phyloP scores from a whole-genome alignment of 2,329 filamentous ascomycete species.

The Verruconis gallopava region DNA sequence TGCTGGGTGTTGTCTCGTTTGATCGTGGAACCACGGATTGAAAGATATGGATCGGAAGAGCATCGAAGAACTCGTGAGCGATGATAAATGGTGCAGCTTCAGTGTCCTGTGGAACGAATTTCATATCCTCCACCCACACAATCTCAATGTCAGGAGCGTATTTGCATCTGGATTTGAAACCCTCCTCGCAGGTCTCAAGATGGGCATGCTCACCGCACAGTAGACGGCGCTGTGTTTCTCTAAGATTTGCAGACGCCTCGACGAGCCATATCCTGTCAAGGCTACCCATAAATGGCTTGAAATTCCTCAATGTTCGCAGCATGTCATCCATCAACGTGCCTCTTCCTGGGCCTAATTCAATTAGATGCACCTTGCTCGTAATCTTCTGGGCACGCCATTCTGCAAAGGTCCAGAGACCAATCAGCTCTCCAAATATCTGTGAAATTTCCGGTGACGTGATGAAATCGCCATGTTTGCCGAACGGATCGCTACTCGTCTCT shows the following conservation, averaged over 20 bases:
- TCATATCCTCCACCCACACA: conserved; percentile 81
- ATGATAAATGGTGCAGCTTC: conserved; percentile 80
- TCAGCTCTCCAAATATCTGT: conserved; percentile 87
- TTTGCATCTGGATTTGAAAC: conserved; percentile 63
- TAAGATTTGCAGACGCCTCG: conserved; percentile 74
- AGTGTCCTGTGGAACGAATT: conserved; percentile 58
- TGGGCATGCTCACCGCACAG: conserved; percentile 59
- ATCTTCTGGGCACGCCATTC: conserved; percentile 92
- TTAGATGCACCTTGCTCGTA: conserved; percentile 66
- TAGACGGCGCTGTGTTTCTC: conserved; percentile 63
- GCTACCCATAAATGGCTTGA: conserved; percentile 61
- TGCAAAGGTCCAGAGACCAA: conserved; percentile 88
- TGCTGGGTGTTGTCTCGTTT: conserved; percentile 22
- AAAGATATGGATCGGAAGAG: conserved; percentile 90
- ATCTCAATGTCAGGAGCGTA: conserved; percentile 57
- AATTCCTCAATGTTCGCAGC: conserved; percentile 75
- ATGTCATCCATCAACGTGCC: conserved; percentile 97
- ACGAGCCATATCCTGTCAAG: conserved; percentile 88
- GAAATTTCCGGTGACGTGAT: conserved; percentile 96
- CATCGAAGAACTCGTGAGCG: conserved; percentile 97
- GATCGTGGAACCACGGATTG: conserved; percentile 50
- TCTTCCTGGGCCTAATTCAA: conserved; percentile 87
- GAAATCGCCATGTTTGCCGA: conserved; percentile 88
- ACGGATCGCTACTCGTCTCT: conserved; percentile 59
- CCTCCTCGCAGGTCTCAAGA: conserved; percentile 58